Conservation (phyloP, 148 eudicot genomes). For the Diospyros kaki region DNA sequence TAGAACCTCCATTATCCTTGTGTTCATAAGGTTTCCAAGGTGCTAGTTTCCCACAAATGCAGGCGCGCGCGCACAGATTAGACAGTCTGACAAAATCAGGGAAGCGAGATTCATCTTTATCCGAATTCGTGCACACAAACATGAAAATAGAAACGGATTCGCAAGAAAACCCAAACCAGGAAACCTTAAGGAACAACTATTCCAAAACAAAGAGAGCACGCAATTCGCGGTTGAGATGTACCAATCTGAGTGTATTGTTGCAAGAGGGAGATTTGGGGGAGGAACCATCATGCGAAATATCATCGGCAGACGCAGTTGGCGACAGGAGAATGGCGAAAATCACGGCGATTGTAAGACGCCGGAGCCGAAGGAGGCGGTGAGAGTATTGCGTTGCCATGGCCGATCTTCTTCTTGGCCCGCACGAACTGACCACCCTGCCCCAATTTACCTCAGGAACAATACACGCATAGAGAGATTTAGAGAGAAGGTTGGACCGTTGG, state of each 20-base stretch:
- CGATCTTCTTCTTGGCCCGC: no score
- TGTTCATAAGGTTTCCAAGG: no score
- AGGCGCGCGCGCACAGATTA: background rate
- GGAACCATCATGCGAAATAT: conserved; percentile 4
- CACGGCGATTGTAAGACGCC: background rate
- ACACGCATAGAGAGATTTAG: no score
- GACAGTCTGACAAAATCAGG: background rate
- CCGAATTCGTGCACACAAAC: background rate
- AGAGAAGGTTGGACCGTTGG: no score
- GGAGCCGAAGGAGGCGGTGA: background rate
- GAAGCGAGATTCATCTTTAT: background rate
- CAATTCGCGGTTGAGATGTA: background rate
- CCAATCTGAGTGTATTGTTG: conserved; percentile 8
- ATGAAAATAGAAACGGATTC: background rate
- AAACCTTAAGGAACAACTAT: background rate
- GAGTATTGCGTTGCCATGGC: background rate
- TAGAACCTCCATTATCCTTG: no score
- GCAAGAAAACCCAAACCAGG: background rate
- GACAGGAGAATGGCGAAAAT: background rate
- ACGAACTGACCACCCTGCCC: no score
- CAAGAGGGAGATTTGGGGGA: conserved; percentile 10
- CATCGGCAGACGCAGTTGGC: background rate
- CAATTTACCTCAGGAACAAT: no score
- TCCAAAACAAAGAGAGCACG: background rate
- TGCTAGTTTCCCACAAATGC: background rate